phyloP scores from a whole-genome alignment of 2,329 filamentous ascomycete genomes.

The Cytospora leucostoma region DNA sequence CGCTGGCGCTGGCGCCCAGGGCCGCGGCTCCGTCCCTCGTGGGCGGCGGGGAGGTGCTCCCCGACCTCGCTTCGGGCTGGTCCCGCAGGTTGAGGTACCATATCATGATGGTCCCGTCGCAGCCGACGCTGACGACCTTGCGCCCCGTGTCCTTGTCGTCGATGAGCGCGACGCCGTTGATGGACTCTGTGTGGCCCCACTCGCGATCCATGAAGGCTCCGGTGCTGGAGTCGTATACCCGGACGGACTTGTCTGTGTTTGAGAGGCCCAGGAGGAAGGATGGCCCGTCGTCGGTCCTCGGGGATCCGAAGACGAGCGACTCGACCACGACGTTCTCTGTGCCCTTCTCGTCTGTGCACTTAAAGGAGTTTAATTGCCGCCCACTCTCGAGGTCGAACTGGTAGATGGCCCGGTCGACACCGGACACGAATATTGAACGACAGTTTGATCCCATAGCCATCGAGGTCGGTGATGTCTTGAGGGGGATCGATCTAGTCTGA shows the following conservation, averaged over 20 bases:
- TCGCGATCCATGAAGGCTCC: constrained; percentile 82
- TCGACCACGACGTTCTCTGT: constrained; percentile 82
- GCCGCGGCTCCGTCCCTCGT: constrained; percentile 45
- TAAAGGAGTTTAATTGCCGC: constrained; percentile 72
- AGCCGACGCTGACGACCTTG: constrained; percentile 71
- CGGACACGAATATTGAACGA: constrained; percentile 58
- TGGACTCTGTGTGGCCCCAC: constrained; percentile 93
- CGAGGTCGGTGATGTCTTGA: constrained; percentile 85
- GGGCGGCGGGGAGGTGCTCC: constrained; percentile 56
- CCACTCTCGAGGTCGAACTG: constrained; percentile 68
- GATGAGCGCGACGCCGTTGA: constrained; percentile 79
- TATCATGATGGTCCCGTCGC: constrained; percentile 82
- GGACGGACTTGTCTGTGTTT: constrained; percentile 92
- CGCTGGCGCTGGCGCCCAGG: constrained; percentile 37
- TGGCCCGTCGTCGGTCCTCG: constrained; percentile 53
- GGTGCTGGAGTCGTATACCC: constrained; percentile 79
- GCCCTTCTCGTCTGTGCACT: constrained; percentile 77
- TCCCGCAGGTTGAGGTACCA: constrained; percentile 63
- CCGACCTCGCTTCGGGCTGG: constrained; percentile 38
- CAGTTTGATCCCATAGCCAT: constrained; percentile 71
- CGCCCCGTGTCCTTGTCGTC: constrained; percentile 58
- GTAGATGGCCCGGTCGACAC: constrained; percentile 61
- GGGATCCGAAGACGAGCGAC: constrained; percentile 65
- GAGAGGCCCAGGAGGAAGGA: constrained; percentile 83
- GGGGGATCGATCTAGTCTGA: constrained; percentile 72